Evolutionary conservation across 2,329 filamentous ascomycete genomes (phyloP).

Genomic region (Colletotrichum tropicicola): DNA sequence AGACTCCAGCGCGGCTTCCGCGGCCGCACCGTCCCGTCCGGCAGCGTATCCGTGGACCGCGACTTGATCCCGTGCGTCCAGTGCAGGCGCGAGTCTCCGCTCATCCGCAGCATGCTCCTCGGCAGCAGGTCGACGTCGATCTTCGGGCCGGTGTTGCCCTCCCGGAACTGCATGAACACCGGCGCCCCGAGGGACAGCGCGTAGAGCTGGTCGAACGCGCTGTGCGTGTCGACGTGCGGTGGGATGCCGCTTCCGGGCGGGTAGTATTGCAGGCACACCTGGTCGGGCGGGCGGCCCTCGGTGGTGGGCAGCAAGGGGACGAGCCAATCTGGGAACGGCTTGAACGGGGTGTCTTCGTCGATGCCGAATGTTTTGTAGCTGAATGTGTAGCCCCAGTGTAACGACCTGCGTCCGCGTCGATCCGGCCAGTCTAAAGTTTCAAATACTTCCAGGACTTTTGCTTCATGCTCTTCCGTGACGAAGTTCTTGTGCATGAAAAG

Average conservation of each 20-base stretch:
- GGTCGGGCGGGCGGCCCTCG: conserved; percentile 57
- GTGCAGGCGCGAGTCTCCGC: conserved; percentile 58
- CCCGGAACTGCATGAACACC: conserved; percentile 53
- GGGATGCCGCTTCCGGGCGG: conserved; percentile 68
- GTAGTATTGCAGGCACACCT: conserved; percentile 69
- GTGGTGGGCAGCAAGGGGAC: conserved; percentile 54
- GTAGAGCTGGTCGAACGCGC: conserved; percentile 54
- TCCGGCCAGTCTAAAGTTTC: conserved; percentile 56
- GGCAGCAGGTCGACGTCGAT: conserved; percentile 57
- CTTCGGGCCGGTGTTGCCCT: conserved; percentile 28
- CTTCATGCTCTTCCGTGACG: conserved; percentile 54
- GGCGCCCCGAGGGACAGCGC: conserved; percentile 52
- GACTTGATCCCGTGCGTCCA: conserved; percentile 66
- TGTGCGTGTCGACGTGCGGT: conserved; percentile 66
- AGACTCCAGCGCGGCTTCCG: conserved; percentile 61
- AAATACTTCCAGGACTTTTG: conserved; percentile 53
- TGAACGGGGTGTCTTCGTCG: conserved; percentile 57
- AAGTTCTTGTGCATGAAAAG: conserved; percentile 57
- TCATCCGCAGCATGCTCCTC: conserved; percentile 61
- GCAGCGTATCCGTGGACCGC: conserved; percentile 58
- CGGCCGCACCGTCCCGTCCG: conserved; percentile 53
- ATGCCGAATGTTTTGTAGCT: conserved; percentile 67
- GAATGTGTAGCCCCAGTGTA: conserved; percentile 66
- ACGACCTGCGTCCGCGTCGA: conserved; percentile 54
- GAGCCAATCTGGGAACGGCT: conserved; percentile 61